Evolutionary conservation across 495 filamentous ascomycete genomes (phyloP).

Genomic region (Lentithecium fluviatile): DNA sequence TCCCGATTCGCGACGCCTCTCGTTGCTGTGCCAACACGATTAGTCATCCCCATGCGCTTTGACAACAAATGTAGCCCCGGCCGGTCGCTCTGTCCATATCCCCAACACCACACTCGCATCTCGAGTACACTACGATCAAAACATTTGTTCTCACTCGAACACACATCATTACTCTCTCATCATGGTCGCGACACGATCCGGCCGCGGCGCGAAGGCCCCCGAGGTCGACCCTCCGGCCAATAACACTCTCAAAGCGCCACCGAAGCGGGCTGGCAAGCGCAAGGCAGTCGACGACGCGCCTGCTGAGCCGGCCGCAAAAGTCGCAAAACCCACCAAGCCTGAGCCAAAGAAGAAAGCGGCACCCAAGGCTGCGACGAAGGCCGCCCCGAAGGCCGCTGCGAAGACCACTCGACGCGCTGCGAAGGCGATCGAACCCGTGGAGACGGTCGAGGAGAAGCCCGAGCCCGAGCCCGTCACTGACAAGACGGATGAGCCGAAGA

Average conservation of each 20-base stretch:
- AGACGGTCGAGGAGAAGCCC: not conserved
- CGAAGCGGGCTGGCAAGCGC: slow-evolving; percentile 6
- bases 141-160: not conserved
- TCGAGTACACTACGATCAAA: not conserved
- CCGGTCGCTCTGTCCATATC: too few species aligned
- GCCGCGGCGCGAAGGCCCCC: not conserved
- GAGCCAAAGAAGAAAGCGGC: slow-evolving; percentile 1
- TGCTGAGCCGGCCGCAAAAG: not conserved
- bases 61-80: too few species aligned
- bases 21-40: too few species aligned
- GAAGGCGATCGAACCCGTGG: not conserved
- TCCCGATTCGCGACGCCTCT: too few species aligned
- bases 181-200: not conserved
- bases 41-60: too few species aligned
- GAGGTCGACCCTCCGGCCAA: not conserved
- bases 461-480: not conserved
- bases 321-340: too few species aligned
- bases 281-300: slow-evolving; percentile 1
- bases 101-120: not conserved
- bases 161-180: not conserved
- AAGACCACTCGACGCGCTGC: not conserved
- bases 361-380: not conserved
- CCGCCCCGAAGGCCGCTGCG: not conserved
- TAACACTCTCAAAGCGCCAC: slow-evolving; percentile 9
- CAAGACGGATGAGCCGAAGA: not conserved